These are phyloP conservation scores for Apiotrichum mycotoxinovorans DNA, from an alignment of 1,284 basidiomycete genomes.

Conservation along the genomic window DNA sequence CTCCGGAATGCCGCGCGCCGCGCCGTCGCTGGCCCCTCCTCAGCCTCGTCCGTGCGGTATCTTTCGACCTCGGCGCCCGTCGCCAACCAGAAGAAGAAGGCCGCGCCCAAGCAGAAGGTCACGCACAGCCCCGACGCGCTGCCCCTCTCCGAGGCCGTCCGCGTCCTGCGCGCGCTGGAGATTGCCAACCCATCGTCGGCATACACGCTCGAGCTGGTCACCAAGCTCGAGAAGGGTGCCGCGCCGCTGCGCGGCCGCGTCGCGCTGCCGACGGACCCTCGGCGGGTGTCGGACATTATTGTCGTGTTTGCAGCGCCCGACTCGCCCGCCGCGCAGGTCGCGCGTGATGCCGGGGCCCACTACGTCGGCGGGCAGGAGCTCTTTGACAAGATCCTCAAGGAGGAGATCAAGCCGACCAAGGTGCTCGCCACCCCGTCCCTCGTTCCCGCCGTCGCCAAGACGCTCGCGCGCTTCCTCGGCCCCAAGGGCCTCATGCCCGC, in stretches of 20 bases:
- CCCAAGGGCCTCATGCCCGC: constrained; percentile 95
- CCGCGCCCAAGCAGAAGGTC: constrained; percentile 7
- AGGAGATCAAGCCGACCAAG: constrained; percentile 42
- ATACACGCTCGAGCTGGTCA: constrained; percentile 75
- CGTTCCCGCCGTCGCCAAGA: constrained; percentile 71
- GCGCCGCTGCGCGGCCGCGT: constrained; percentile 75
- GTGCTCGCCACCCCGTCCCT: constrained; percentile 73
- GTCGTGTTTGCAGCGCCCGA: constrained; percentile 74
- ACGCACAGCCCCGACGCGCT: constrained; percentile 32
- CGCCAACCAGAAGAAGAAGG: constrained; percentile 6
- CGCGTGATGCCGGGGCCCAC: constrained; percentile 74
- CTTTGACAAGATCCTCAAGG: constrained; percentile 58
- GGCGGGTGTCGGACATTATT: constrained; percentile 62
- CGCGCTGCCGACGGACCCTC: constrained; percentile 68
- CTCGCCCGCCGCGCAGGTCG: constrained; percentile 55
- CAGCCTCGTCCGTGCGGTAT: not conserved
- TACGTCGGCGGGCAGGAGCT: constrained; percentile 82
- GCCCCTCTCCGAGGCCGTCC: constrained; percentile 37
- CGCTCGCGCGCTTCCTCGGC: constrained; percentile 83
- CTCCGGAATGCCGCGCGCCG: constrained; percentile 4
- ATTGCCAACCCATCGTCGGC: constrained; percentile 68
- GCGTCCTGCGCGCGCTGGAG: constrained; percentile 60
- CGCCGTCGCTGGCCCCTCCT: constrained; percentile 9
- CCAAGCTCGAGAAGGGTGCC: constrained; percentile 67
- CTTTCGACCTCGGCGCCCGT: not conserved